These are phyloP conservation scores for Boletus tomentosulus DNA, from an alignment of 768 basidiomycete species.

Conservation along the genomic window DNA sequence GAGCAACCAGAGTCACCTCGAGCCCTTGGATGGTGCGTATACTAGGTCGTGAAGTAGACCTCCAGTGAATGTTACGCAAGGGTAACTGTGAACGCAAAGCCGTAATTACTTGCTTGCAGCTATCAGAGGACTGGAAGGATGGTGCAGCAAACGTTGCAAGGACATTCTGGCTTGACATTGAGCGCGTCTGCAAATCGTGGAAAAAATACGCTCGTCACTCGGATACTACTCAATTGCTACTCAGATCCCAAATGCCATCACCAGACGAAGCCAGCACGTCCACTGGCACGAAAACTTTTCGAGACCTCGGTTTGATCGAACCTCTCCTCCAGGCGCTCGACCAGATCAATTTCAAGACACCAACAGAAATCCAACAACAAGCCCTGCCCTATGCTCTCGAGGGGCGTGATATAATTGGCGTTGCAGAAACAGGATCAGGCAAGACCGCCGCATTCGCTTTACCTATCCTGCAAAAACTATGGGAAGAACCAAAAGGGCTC, in stretches of 20 bases:
- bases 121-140: slow-evolving; percentile 62
- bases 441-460: slow-evolving; percentile 98
- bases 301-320: slow-evolving; percentile 81
- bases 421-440: slow-evolving; percentile 96
- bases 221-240: background rate
- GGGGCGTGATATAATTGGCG: slow-evolving; percentile 94
- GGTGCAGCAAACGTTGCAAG: slow-evolving; percentile 68
- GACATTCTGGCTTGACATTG: slow-evolving; percentile 46
- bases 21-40: slow-evolving; percentile 88
- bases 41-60: slow-evolving; percentile 61
- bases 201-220: background rate
- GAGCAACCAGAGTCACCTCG: slow-evolving; percentile 65
- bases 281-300: slow-evolving; percentile 52
- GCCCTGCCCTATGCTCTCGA: slow-evolving; percentile 83
- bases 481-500: slow-evolving; percentile 91
- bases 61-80: slow-evolving; percentile 91
- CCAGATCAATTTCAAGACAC: slow-evolving; percentile 75
- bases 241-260: slow-evolving; percentile 44
- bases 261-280: slow-evolving; percentile 60
- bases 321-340: slow-evolving; percentile 84
- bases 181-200: slow-evolving; percentile 12
- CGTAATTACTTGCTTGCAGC: slow-evolving; percentile 65
- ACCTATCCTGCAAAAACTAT: slow-evolving; percentile 93
- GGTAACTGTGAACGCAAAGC: slow-evolving; percentile 74
- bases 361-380: slow-evolving; percentile 88